A percentile compares a stretch with the other conserved stretches of the same genome.
Conservation (phyloP, 2,329 filamentous ascomycete genomes). For the Apiospora saccharicola region DNA sequence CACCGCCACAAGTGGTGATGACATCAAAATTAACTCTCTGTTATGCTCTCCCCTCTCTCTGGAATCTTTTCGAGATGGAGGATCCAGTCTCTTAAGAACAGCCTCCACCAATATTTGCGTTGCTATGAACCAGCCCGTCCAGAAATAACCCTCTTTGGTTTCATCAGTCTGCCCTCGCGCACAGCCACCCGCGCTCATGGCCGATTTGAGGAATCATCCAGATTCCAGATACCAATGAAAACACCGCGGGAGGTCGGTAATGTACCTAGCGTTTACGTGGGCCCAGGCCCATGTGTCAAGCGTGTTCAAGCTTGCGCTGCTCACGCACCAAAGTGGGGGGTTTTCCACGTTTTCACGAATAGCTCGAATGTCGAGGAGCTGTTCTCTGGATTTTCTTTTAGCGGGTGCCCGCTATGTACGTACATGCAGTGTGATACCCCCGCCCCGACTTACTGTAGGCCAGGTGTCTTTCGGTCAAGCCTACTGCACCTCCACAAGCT, state of each 20-base stretch:
- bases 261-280: neutral
- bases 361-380: neutral
- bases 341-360: neutral
- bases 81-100: neutral
- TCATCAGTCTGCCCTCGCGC: neutral
- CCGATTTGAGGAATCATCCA: neutral
- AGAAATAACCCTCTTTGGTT: neutral
- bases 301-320: neutral
- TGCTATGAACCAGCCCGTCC: neutral
- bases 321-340: neutral
- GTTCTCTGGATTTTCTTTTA: neutral
- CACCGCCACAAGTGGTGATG: neutral
- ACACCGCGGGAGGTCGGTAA: neutral
- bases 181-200: neutral
- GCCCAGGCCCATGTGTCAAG: constrained; percentile 11
- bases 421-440: neutral
- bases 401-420: neutral
- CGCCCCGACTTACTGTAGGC: neutral
- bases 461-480: neutral
- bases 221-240: neutral
- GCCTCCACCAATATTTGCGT: neutral
- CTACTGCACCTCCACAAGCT: neutral
- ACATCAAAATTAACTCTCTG: neutral
- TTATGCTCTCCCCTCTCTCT: neutral
- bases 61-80: neutral